A percentile compares a stretch with the other conserved stretches of the same genome.
phyloP scores from a whole-genome alignment of 2,329 filamentous ascomycete species.

The Pestalotiopsis fici region DNA sequence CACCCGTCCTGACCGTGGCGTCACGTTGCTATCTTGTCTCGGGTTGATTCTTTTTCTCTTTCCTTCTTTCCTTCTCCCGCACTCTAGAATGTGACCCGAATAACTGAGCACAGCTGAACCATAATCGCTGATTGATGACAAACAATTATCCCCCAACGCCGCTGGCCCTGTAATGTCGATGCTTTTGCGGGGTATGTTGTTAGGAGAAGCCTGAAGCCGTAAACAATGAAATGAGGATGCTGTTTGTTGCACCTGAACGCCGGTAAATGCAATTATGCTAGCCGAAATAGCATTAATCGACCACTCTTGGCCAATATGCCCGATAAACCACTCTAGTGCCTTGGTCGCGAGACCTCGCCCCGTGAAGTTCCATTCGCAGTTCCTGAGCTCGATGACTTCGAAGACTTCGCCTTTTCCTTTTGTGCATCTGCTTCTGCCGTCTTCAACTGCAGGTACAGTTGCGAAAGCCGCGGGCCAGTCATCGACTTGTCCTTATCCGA shows the following conservation, averaged over 20 bases:
- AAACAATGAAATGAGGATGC: constrained; percentile 24
- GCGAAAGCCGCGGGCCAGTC: constrained; percentile 31
- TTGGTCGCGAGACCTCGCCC: constrained; percentile 24
- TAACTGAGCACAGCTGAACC: neutral
- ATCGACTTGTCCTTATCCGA: constrained; percentile 29
- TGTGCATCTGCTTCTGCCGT: constrained; percentile 24
- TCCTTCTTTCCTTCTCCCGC: neutral
- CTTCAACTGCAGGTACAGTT: constrained; percentile 32
- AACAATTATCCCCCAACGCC: constrained; percentile 23
- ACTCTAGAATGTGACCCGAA: neutral
- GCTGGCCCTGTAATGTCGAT: constrained; percentile 29
- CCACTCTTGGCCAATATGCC: neutral
- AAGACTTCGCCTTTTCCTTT: constrained; percentile 22
- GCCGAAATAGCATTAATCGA: neutral
- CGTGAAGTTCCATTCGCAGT: constrained; percentile 26
- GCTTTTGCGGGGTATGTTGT: constrained; percentile 34
- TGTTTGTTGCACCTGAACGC: constrained; percentile 28
- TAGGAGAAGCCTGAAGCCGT: constrained; percentile 20
- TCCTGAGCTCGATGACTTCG: constrained; percentile 21
- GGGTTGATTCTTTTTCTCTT: neutral
- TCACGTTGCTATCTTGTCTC: neutral
- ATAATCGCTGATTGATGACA: neutral
- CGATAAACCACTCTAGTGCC: constrained; percentile 12
- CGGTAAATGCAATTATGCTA: constrained; percentile 28
- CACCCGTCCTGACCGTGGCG: neutral